These are phyloP conservation scores for Globisporangium yorkense DNA, from an alignment of 352 stramenopile genomes.

Conservation along the genomic window DNA sequence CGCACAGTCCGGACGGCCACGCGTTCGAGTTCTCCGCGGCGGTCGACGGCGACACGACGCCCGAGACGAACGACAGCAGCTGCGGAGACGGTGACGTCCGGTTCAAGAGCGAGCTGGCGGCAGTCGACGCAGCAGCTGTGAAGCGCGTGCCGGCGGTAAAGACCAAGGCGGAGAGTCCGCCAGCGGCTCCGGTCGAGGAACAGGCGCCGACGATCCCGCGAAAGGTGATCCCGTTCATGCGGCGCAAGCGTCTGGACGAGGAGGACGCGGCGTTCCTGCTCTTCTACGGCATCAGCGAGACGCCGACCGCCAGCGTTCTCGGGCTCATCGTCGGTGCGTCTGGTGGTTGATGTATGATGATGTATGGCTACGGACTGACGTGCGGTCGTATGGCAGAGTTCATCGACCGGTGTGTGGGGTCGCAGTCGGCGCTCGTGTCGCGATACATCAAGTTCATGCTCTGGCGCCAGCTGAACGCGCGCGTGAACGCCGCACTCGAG, in stretches of 20 bases:
- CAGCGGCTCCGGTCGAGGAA: neutral
- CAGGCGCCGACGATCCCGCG: neutral
- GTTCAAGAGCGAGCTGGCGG: conserved; percentile 7
- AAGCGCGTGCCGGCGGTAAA: neutral
- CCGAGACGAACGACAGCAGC: conserved; percentile 9
- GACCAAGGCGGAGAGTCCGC: neutral
- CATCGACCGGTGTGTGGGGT: conserved; percentile 37
- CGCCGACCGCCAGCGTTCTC: conserved; percentile 36
- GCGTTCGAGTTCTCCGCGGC: neutral
- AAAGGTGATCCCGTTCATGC: conserved; percentile 12
- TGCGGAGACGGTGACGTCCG: conserved; percentile 6
- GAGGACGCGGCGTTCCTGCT: conserved; percentile 64
- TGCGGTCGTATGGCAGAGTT: conserved; percentile 28
- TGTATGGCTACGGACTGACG: neutral
- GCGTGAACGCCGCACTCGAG: conserved; percentile 26
- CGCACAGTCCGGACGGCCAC: neutral
- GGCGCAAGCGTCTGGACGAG: conserved; percentile 34
- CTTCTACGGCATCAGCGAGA: conserved; percentile 55
- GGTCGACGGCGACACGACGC: conserved; percentile 8
- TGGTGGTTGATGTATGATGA: no score
- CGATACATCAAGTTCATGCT: conserved; percentile 45
- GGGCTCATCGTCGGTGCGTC: conserved; percentile 52
- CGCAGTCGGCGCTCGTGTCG: conserved; percentile 17
- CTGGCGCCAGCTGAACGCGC: conserved; percentile 42
- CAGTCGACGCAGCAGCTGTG: neutral